Percentiles rank a stretch among this genome's conserved stretches.
phyloP scores from a whole-genome alignment of 1,284 basidiomycete genomes.

The Melampsora larici-populina region DNA sequence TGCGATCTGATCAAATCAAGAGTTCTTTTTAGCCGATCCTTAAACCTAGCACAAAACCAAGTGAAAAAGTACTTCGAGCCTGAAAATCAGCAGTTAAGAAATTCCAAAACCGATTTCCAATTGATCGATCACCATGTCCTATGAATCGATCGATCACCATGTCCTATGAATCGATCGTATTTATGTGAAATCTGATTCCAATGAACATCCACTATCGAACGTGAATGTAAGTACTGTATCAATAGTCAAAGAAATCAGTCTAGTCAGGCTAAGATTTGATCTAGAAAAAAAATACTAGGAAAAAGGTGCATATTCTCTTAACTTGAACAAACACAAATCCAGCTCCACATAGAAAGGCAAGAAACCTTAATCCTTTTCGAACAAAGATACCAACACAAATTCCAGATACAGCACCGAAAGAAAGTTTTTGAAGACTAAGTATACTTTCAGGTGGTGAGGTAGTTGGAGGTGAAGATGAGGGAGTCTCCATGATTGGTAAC shows the following conservation, averaged over 20 bases:
- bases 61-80: slow-evolving; percentile 21
- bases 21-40: slow-evolving; percentile 26
- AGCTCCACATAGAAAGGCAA: slow-evolving; percentile 29
- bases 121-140: too few relatives aligned
- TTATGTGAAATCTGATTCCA: slow-evolving; percentile 9
- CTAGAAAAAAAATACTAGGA: neutral
- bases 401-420: slow-evolving; percentile 29
- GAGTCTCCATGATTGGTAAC: neutral
- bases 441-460: neutral
- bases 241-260: neutral
- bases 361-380: slow-evolving; percentile 27
- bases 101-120: slow-evolving; percentile 12
- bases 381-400: slow-evolving; percentile 39
- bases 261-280: neutral
- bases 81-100: slow-evolving; percentile 37
- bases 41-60: slow-evolving; percentile 29
- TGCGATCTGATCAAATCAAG: neutral
- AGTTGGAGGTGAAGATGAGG: neutral
- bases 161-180: neutral
- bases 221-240: slow-evolving; percentile 33
- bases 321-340: slow-evolving; percentile 41
- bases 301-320: neutral
- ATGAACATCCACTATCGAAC: slow-evolving; percentile 24
- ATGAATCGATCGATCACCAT: slow-evolving; percentile 2
- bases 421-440: slow-evolving; percentile 34